Percentiles rank a stretch among this genome's conserved stretches.
phyloP scores from a whole-genome alignment of 805 yeast genomes.

The Blastobotrys chiropterorum region DNA sequence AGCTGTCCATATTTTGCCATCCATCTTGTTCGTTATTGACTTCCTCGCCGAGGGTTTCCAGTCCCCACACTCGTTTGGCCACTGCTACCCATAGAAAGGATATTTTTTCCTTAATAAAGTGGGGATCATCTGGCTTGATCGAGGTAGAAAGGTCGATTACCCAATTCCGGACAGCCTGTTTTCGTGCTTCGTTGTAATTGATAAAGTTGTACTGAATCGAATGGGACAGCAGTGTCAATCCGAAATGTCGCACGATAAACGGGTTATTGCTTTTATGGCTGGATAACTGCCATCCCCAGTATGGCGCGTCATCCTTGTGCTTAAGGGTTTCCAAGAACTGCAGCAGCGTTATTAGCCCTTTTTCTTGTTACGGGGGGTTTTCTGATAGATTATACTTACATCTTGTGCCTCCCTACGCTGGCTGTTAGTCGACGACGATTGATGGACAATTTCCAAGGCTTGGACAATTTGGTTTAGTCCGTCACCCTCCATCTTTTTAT shows the following conservation, averaged over 20 bases:
- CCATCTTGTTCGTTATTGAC: slow-evolving; percentile 35
- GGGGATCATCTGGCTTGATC: slow-evolving; percentile 66
- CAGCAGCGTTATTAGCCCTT: slow-evolving; percentile 1
- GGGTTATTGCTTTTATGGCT: slow-evolving; percentile 53
- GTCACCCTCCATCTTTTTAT: slow-evolving; percentile 21
- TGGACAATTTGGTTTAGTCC: slow-evolving; percentile 69
- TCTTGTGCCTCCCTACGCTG: slow-evolving; percentile 47
- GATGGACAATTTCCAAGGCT: slow-evolving; percentile 53
- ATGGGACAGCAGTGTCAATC: slow-evolving; percentile 70
- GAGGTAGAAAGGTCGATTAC: slow-evolving; percentile 67
- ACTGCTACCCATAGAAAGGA: slow-evolving; percentile 88
- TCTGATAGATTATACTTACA: slow-evolving; percentile 18
- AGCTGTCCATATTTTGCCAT: slow-evolving; percentile 85
- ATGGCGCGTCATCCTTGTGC: slow-evolving; percentile 75
- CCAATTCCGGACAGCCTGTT: slow-evolving; percentile 74
- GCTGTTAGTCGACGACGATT: slow-evolving; percentile 27
- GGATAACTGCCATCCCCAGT: slow-evolving; percentile 87
- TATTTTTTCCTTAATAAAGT: slow-evolving; percentile 80
- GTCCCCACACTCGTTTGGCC: slow-evolving; percentile 90
- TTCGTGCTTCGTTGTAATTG: slow-evolving; percentile 51
- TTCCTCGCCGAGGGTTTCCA: slow-evolving; percentile 30
- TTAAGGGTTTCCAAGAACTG: slow-evolving; percentile 71
- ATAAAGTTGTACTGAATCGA: slow-evolving; percentile 54
- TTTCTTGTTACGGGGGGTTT: not conserved
- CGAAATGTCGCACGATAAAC: slow-evolving; percentile 81